These are phyloP conservation scores for Epichloe brachyelytri DNA, from an alignment of 2,329 filamentous ascomycete species.

Conservation along the genomic window DNA sequence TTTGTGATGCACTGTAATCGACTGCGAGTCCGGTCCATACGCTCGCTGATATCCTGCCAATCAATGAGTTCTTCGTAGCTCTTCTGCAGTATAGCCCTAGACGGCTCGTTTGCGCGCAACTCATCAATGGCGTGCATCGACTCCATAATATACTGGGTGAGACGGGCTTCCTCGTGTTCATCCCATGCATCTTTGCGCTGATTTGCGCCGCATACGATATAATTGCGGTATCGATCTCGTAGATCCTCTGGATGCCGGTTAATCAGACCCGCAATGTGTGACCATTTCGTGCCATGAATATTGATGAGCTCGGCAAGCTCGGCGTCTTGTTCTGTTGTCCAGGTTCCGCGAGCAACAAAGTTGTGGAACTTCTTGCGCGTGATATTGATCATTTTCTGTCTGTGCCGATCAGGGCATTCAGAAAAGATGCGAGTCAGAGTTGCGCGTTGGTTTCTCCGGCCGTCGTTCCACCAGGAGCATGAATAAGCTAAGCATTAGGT, in stretches of 20 bases:
- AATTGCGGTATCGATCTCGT: slow-evolving; percentile 58
- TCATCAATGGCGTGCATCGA: slow-evolving; percentile 36
- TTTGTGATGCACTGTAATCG: slow-evolving; percentile 57
- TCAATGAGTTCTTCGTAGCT: slow-evolving; percentile 44
- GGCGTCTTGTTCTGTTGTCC: slow-evolving; percentile 24
- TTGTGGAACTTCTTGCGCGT: slow-evolving; percentile 54
- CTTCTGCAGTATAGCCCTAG: slow-evolving; percentile 20
- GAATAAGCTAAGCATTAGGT: slow-evolving; percentile 20
- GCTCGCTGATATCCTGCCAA: slow-evolving; percentile 51
- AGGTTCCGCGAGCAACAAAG: slow-evolving; percentile 40
- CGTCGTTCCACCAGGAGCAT: slow-evolving; percentile 22
- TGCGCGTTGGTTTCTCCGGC: slow-evolving; percentile 24
- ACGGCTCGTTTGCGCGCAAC: slow-evolving; percentile 19
- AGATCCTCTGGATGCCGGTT: slow-evolving; percentile 53
- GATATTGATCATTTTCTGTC: slow-evolving; percentile 40
- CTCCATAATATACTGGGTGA: slow-evolving; percentile 40
- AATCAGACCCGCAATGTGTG: slow-evolving; percentile 45
- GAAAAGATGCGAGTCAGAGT: slow-evolving; percentile 36
- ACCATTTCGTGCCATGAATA: slow-evolving; percentile 41
- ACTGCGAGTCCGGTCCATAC: slow-evolving; percentile 48
- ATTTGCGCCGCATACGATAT: slow-evolving; percentile 44
- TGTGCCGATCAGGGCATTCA: slow-evolving; percentile 35
- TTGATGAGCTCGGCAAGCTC: slow-evolving; percentile 24
- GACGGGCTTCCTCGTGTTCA: slow-evolving; percentile 41
- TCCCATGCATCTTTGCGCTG: slow-evolving; percentile 45